Base-by-base conservation (phyloP, 2,329 filamentous ascomycete species). In the Basipetospora sp. region DNA sequence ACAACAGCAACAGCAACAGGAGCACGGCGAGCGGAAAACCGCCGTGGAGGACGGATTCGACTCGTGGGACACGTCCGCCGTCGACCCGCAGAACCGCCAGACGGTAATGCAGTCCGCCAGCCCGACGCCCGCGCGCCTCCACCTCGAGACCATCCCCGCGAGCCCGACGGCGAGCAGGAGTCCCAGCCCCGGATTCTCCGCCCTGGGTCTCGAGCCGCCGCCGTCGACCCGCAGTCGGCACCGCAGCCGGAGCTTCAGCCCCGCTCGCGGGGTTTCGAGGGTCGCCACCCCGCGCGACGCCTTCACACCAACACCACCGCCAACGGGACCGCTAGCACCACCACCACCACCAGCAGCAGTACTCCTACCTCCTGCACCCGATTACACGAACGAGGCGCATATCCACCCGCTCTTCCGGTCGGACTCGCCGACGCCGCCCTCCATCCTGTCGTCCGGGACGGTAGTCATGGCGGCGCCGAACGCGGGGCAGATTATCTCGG, bases 341-440 rank as follows among this genome's bases (percentile, higher is more conserved):
- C n/a, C n/a, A n/a, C n/a, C n/a, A n/a, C n/a, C n/a, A n/a, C n/a
- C n/a, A n/a, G n/a, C n/a, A n/a, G n/a, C n/a, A n/a, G n/a, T n/a
- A n/a, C n/a, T n/a, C n/a, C n/a, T n/a, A n/a, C n/a, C n/a, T n/a
- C n/a, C n/a, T n/a, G n/a, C n/a, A n/a, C n/a, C n/a, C n/a, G n/a
- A n/a, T n/a, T 33, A 33, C 17, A 18, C n/a, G 26, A 40, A 15
- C 14, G 78, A 86, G 52, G 65, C 74, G 3, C 74, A 85, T 50
- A 85, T 86, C 32, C 81, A 87, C 53, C 81, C 81, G 8, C 65
- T 87, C 3, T 86, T 87, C 60, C 69, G 81, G 42, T 77, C 76
- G 5, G 78, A 83, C 50, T 80, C 74, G 29, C 77, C 77, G 0
- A 68, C 64, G 2, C 78, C 79, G 6, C 75, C 79, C 1, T 72